Base-by-base conservation (phyloP, 768 basidiomycete genomes). In the Porphyrellus cyaneotinctus region DNA sequence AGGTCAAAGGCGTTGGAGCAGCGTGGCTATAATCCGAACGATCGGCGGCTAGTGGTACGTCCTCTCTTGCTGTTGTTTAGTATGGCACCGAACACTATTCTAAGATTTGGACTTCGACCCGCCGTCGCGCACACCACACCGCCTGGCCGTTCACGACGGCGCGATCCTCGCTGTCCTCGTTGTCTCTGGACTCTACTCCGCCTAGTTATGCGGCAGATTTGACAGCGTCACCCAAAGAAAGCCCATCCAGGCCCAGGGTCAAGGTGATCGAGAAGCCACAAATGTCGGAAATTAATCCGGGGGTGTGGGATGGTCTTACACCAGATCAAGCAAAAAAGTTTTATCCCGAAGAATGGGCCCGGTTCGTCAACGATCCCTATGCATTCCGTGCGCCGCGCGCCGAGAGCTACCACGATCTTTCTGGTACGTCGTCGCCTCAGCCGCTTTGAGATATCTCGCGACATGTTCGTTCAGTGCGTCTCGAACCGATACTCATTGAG, bases 231-330 rank as follows among this genome's bases (percentile, higher is more conserved):
- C 30, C 49, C 37, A 54, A 53, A 47, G 54, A 52, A 7, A 47
- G 54, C 2, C 45, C 51, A 5, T 52, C 70, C 9, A 67, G 64
- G 18, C 58, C 75, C 37, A 80, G 78, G 46, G 81, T 91, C 67
- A 93, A 88, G 66, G 91, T 98, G 28, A 81, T 94, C 42, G 93
- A 99, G 73, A 97, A 97, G 63, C 82, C 88, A 0, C 94, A 95
- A 70, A 97, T 98, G 95, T 78, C 85, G 47, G 97, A 99, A 74
- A 97, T 98, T 64, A 99, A 99, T 64, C 95, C 95, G 47, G 95
- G 88, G 8, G 85, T 98, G 17, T 97, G 95, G 94, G 97, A 98
- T 67, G 97, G 97, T 0, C 77, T 98, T 35, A 89, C 87, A 2
- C 87, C 91, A 1, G 89, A 91, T 58, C 87, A 95, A 64, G 94